Evolutionary conservation across 441 rosid species (phyloP).

Genomic region (Viola pubescens): DNA sequence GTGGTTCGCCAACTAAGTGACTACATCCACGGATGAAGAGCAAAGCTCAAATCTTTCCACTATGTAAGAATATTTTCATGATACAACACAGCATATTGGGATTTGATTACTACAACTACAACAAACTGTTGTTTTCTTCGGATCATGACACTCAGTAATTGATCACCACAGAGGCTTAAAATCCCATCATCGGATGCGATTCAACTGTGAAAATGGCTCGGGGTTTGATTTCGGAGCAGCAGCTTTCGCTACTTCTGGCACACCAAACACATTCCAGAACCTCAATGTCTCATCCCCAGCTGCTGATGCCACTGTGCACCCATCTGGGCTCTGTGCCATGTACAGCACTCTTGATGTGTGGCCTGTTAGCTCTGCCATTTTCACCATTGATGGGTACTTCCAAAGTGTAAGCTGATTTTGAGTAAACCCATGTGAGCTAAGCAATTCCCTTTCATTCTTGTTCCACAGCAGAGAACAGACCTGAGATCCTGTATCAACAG

Average conservation of each 20-base stretch:
- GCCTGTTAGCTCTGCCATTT: constrained; percentile 41
- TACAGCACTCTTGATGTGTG: constrained; percentile 46
- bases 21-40: neutral
- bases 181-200: constrained; percentile 30
- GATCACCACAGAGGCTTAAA: neutral
- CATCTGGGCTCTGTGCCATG: constrained; percentile 49
- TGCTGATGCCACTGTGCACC: constrained; percentile 40
- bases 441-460: constrained; percentile 41
- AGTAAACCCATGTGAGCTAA: constrained; percentile 45
- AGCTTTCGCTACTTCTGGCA: constrained; percentile 26
- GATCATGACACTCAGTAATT: neutral
- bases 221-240: constrained; percentile 23
- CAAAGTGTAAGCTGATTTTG: constrained; percentile 46
- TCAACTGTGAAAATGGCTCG: constrained; percentile 32
- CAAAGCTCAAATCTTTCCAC: neutral
- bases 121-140: neutral
- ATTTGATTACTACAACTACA: neutral
- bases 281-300: constrained; percentile 39
- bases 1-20: neutral
- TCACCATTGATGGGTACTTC: constrained; percentile 48
- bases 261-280: constrained; percentile 46
- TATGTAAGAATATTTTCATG: neutral
- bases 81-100: neutral
- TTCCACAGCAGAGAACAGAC: constrained; percentile 44
- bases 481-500: constrained; percentile 47